Evolutionary conservation across 1,284 basidiomycete species (phyloP), one percentile per base, ranked within the genome.

Genomic region (Heterobasidion irregulare): DNA sequence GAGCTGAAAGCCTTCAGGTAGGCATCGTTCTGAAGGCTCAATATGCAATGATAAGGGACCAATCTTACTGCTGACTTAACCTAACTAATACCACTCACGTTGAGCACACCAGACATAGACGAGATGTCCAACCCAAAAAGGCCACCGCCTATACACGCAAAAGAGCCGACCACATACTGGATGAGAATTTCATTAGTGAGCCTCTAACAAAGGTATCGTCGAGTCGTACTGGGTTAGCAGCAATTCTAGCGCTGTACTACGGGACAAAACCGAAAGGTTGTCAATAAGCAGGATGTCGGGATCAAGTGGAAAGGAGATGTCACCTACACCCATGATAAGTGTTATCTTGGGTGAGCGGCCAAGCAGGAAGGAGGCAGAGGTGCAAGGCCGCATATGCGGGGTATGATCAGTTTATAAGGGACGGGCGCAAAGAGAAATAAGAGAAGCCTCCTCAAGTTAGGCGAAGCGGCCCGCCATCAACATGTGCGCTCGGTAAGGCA

Each of bases 101-200:
- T 84, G 63, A 89, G 70, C 51, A 89, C 84, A n/a, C 83, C 86
- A 58, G 85, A 86, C 87, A 89, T 89, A 66, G 84, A 87, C 65
- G 84, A 86, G 64, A 89, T 89, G 75, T 90, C 87, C 72, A 88
- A 66, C 64, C 87, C 86, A 66, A 89, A 89, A 47, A 89, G 77
- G 53, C 84, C 83, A 60, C 87, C 87, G 53, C 87, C 86, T 60
- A 90, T 89, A 66, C 86, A 88, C 68, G 87, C 86, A 69, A 90
- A 89, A 15, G 84, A 81, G 34, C 87, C 86, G 54, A 86, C 85
- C 58, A 86, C 67, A 66, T 86, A 87, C 66, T 68, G 53, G 35
- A 46, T 26, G 26, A 5, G 6, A 26, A 26, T 26, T 26, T 26
- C 26, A 26, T 26, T 26, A 26, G 47, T 48, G 16, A 48, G 47